Conservation (phyloP, 116 monocot species). For the Zostera marina region DNA sequence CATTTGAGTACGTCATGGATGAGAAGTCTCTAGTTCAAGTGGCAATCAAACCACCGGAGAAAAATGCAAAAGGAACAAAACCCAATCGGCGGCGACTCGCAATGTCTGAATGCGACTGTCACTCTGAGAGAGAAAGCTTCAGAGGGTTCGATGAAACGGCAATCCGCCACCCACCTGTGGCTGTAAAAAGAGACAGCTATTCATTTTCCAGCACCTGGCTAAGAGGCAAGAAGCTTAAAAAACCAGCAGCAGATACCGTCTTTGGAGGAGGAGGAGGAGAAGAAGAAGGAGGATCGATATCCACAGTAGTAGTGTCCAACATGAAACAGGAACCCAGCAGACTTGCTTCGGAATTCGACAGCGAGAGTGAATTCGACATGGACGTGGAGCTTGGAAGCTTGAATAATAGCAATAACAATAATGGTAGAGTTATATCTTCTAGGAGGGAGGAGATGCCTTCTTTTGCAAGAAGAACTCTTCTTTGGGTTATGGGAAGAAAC, state of each 20-base stretch:
- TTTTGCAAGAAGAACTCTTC: slow-evolving; percentile 68
- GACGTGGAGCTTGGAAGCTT: slow-evolving; percentile 59
- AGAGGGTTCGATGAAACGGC: slow-evolving; percentile 15
- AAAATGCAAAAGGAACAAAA: slow-evolving; percentile 11
- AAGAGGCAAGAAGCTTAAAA: slow-evolving; percentile 12
- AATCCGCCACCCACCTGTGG: not conserved
- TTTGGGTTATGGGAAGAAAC: slow-evolving; percentile 59
- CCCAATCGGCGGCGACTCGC: slow-evolving; percentile 21
- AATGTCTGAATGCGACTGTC: slow-evolving; percentile 50
- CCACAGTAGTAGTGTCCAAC: slow-evolving; percentile 5
- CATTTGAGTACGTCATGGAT: slow-evolving; percentile 70
- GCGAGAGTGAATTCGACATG: slow-evolving; percentile 27
- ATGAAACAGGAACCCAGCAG: slow-evolving; percentile 10
- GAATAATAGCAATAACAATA: slow-evolving; percentile 13
- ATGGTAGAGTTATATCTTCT: slow-evolving; percentile 11
- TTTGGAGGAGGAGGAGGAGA: too few species aligned
- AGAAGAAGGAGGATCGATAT: slow-evolving; percentile 10
- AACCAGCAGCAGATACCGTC: slow-evolving; percentile 1
- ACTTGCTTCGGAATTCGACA: slow-evolving; percentile 13
- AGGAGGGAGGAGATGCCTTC: slow-evolving; percentile 47
- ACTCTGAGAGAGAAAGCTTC: slow-evolving; percentile 45
- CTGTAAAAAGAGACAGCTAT: slow-evolving; percentile 30
- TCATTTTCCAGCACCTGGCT: slow-evolving; percentile 68
- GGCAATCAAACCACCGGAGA: slow-evolving; percentile 26
- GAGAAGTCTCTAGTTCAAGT: slow-evolving; percentile 37